These are phyloP conservation scores for Nitzschia sp. DNA, from an alignment of 108 stramenopile species.

Conservation along the genomic window DNA sequence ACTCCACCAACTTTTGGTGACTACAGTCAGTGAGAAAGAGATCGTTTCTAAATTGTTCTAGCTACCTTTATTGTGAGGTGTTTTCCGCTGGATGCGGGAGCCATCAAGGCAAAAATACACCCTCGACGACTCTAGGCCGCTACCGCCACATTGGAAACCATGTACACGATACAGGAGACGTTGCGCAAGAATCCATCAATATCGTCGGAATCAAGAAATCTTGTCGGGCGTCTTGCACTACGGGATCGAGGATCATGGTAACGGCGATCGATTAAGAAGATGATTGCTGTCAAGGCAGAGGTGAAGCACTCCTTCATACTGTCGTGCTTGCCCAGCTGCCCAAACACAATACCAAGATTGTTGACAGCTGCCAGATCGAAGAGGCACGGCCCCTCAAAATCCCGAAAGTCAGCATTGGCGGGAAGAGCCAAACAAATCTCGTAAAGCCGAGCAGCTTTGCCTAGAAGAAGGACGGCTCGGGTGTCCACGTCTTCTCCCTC, in stretches of 20 bases:
- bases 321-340: background rate
- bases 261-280: background rate
- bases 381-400: background rate
- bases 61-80: no score
- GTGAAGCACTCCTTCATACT: background rate
- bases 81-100: no score
- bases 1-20: no score
- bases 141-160: no score
- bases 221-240: no score
- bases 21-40: no score
- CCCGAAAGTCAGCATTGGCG: background rate
- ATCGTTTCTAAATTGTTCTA: no score
- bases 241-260: background rate
- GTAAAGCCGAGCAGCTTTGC: conserved; percentile 1
- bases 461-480: background rate
- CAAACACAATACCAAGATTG: background rate
- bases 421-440: background rate
- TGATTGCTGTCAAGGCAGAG: background rate
- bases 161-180: no score
- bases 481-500: background rate
- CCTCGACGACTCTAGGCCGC: no score
- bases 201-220: background rate
- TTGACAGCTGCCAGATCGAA: conserved; percentile 6
- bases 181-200: conserved; percentile 13
- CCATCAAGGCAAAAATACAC: no score